Evolutionary conservation across 2,329 filamentous ascomycete genomes (phyloP).

Genomic region (Ascochyta pisi): DNA sequence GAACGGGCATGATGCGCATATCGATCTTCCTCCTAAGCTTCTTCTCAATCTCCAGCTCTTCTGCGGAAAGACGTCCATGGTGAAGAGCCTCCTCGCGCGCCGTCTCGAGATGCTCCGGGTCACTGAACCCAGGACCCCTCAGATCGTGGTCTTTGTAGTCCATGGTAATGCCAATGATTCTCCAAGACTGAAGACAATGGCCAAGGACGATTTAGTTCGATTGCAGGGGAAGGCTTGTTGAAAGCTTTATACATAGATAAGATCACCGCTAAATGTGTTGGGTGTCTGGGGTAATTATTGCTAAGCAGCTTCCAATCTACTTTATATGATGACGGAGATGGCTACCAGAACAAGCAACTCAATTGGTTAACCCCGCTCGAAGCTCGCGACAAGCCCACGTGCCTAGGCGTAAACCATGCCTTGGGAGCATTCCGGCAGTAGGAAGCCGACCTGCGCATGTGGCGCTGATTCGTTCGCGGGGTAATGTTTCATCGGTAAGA

Average conservation of each 20-base stretch:
- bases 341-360: background rate
- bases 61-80: conserved; percentile 25
- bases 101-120: conserved; percentile 23
- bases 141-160: conserved; percentile 12
- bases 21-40: conserved; percentile 42
- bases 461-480: conserved; percentile 6
- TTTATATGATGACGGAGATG: conserved; percentile 14
- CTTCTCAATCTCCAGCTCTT: conserved; percentile 39
- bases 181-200: background rate
- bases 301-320: background rate
- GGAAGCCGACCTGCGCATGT: background rate
- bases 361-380: conserved; percentile 14
- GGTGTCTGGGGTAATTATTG: conserved; percentile 9
- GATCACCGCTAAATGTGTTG: conserved; percentile 3
- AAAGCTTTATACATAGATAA: conserved; percentile 9
- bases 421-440: background rate
- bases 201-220: background rate
- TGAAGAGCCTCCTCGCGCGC: conserved; percentile 20
- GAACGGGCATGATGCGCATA: conserved; percentile 34
- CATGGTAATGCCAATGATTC: conserved; percentile 1
- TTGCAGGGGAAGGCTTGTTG: conserved; percentile 7
- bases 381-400: background rate
- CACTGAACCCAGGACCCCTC: background rate
- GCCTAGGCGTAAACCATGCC: background rate
- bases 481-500: background rate